Evolutionary conservation across 352 stramenopile genomes (phyloP).

Genomic region (Thraustochytrium aureum): DNA sequence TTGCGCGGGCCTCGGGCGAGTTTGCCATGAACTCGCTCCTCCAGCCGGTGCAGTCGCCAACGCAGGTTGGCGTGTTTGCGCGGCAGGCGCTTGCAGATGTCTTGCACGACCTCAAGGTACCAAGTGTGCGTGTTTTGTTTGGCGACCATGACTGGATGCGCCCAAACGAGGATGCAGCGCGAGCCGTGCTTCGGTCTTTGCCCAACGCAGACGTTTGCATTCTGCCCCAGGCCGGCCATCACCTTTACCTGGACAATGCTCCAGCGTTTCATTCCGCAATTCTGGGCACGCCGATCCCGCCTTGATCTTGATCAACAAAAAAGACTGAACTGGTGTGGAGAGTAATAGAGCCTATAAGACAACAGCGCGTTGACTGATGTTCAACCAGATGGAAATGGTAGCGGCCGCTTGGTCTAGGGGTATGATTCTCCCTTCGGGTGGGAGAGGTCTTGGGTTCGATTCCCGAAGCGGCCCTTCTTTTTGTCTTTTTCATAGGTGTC

Average conservation of each 20-base stretch:
- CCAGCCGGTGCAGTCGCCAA: neutral
- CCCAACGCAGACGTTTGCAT: neutral
- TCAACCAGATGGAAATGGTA: neutral
- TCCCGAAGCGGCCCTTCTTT: neutral
- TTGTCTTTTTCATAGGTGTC: neutral
- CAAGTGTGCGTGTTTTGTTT: slow-evolving; percentile 2
- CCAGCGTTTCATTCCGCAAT: neutral
- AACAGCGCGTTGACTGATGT: too few species aligned
- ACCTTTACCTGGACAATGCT: neutral
- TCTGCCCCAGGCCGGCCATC: neutral
- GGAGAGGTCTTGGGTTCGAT: neutral
- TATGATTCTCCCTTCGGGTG: slow-evolving; percentile 1
- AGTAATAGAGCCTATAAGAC: too few species aligned
- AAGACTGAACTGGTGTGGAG: neutral
- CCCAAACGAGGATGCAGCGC: neutral
- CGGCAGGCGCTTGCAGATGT: neutral
- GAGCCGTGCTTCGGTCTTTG: neutral
- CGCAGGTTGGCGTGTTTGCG: neutral
- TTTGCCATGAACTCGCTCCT: slow-evolving; percentile 20
- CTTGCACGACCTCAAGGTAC: slow-evolving; percentile 3
- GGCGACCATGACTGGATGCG: slow-evolving; percentile 47
- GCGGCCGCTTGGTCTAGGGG: neutral
- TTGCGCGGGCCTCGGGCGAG: slow-evolving; percentile 14
- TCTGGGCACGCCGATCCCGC: neutral
- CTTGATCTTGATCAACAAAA: neutral